These are phyloP conservation scores for Hymenoscyphus fraxineus DNA, from an alignment of 2,329 filamentous ascomycete species.

Conservation along the genomic window DNA sequence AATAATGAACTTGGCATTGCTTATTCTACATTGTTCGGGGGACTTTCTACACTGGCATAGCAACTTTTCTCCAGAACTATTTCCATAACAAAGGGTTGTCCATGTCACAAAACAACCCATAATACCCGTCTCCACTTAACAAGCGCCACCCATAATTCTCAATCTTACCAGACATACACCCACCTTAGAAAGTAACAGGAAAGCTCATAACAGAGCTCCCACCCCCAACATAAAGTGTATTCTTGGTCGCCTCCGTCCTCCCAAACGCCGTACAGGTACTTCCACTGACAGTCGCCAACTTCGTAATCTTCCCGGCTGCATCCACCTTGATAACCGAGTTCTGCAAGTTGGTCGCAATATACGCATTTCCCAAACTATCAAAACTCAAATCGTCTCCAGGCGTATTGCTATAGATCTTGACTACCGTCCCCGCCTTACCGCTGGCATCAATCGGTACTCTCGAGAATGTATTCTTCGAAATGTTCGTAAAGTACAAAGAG, in stretches of 20 bases:
- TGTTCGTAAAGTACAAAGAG: slow-evolving; percentile 14
- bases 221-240: slow-evolving; percentile 17
- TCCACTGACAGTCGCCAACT: slow-evolving; percentile 12
- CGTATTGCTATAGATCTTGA: slow-evolving; percentile 11
- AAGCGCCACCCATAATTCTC: not conserved
- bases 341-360: slow-evolving; percentile 15
- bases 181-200: not conserved
- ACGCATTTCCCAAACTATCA: slow-evolving; percentile 14
- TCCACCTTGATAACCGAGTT: slow-evolving; percentile 14
- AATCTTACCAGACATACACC: not conserved
- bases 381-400: slow-evolving; percentile 17
- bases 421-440: slow-evolving; percentile 13
- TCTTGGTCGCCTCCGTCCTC: slow-evolving; percentile 14
- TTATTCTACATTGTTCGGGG: too few relatives aligned
- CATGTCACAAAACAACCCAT: not conserved
- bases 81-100: too few relatives aligned
- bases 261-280: slow-evolving; percentile 18
- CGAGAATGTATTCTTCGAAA: slow-evolving; percentile 16
- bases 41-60: too few relatives aligned
- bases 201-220: slow-evolving; percentile 1
- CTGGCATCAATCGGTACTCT: slow-evolving; percentile 15
- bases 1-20: too few relatives aligned
- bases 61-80: too few relatives aligned
- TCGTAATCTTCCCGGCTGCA: slow-evolving; percentile 12
- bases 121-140: not conserved